Evolutionary conservation across 345 rosid species (phyloP).

Genomic region (Brassica nigra): DNA sequence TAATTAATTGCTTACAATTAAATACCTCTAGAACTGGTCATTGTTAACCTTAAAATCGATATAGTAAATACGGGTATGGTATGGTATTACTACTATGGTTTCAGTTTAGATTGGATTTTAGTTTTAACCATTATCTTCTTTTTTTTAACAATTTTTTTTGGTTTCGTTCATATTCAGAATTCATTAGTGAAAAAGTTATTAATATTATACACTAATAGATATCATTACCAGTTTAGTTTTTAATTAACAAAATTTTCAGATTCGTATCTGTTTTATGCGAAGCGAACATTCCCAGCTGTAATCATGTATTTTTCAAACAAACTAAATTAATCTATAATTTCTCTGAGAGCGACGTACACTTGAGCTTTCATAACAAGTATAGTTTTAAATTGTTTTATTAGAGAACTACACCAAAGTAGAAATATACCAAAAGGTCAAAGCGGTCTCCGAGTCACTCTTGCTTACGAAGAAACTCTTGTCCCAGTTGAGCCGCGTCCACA

Average conservation of each 20-base stretch:
- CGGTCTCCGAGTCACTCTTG: not conserved
- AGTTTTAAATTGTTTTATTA: not conserved
- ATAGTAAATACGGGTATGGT: not conserved
- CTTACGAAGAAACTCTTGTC: not conserved
- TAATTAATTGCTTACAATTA: not conserved
- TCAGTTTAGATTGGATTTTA: not conserved
- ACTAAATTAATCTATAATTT: not conserved
- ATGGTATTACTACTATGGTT: not conserved
- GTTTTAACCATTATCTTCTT: not conserved
- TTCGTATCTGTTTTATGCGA: not conserved
- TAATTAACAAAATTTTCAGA: not conserved
- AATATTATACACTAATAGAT: not conserved
- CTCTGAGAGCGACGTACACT: not conserved
- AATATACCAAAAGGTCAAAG: not conserved
- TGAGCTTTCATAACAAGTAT: not conserved
- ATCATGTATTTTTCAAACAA: not conserved
- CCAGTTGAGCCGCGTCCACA: not conserved
- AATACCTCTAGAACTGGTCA: not conserved
- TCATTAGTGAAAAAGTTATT: not conserved
- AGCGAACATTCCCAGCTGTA: not conserved
- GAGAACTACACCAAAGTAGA: not conserved
- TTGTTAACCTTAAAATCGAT: not conserved
- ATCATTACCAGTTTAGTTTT: not conserved
- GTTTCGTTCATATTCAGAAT: not conserved
- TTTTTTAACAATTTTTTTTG: no score